Evolutionary conservation across 2,329 filamentous ascomycete genomes (phyloP).

Genomic region (Penicillium sp.): DNA sequence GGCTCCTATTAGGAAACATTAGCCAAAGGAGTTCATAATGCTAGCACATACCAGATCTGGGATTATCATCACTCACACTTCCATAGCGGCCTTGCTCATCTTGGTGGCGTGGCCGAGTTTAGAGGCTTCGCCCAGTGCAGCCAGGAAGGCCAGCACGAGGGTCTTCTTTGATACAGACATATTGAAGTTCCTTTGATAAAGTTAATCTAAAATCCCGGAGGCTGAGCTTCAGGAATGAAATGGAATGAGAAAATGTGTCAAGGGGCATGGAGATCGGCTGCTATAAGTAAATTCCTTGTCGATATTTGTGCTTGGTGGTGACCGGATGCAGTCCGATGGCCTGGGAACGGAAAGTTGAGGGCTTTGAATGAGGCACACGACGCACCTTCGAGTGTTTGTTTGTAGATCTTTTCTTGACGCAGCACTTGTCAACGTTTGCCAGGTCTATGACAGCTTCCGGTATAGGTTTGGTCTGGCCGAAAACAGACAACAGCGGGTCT

Average conservation of each 20-base stretch:
- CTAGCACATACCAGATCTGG: neutral
- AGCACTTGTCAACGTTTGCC: neutral
- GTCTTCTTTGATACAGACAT: constrained; percentile 29
- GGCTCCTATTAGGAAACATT: constrained; percentile 18
- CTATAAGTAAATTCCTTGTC: constrained; percentile 32
- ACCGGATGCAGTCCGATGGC: constrained; percentile 19
- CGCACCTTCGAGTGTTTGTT: constrained; percentile 7
- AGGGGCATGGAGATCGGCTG: constrained; percentile 29
- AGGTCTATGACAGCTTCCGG: constrained; percentile 1
- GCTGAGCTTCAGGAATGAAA: constrained; percentile 24
- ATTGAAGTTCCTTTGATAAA: constrained; percentile 13
- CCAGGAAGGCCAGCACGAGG: constrained; percentile 27
- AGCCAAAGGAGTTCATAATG: neutral
- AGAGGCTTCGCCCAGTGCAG: constrained; percentile 22
- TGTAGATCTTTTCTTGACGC: constrained; percentile 9
- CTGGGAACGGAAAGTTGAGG: constrained; percentile 13
- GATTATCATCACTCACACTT: constrained; percentile 24
- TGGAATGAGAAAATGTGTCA: constrained; percentile 18
- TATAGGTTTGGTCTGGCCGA: constrained; percentile 12
- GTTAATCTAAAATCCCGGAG: constrained; percentile 33
- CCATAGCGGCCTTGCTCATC: constrained; percentile 1
- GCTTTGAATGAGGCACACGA: constrained; percentile 2
- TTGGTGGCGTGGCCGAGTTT: neutral
- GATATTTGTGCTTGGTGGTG: constrained; percentile 5
- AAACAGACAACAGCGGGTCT: constrained; percentile 17